These are phyloP conservation scores for Hippophae tibetana DNA, from an alignment of 306 rosid genomes.

Conservation along the genomic window DNA sequence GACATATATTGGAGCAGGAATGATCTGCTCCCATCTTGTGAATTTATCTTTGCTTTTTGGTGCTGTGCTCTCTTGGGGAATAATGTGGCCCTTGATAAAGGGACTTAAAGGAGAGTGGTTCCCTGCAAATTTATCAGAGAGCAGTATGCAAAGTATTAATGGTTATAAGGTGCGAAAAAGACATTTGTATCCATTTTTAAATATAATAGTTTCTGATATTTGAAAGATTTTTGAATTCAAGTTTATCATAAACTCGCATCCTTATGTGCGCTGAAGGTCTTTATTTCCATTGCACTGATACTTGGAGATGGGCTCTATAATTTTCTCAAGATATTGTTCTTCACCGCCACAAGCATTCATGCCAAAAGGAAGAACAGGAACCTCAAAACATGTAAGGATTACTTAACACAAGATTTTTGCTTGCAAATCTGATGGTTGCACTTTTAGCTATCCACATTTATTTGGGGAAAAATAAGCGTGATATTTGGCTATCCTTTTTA, in stretches of 20 bases:
- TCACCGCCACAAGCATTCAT: conserved; percentile 48
- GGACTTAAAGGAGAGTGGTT: conserved; percentile 92
- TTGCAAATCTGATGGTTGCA: too few species aligned
- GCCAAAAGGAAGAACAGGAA: conserved; percentile 37
- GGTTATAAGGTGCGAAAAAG: conserved; percentile 71
- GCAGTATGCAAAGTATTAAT: conserved; percentile 87
- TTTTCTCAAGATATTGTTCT: conserved; percentile 67
- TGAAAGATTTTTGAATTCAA: conserved; percentile 6
- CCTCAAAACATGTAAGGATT: conserved; percentile 43
- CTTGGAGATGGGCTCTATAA: conserved; percentile 97
- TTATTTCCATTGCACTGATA: conserved; percentile 77
- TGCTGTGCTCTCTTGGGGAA: conserved; percentile 90
- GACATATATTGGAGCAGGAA: conserved; percentile 98
- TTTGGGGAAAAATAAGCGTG: too few species aligned
- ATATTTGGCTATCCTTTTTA: not conserved
- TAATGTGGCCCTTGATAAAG: conserved; percentile 89
- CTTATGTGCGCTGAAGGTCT: conserved; percentile 49
- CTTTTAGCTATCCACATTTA: too few species aligned
- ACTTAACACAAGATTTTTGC: not conserved
- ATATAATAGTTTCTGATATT: not conserved
- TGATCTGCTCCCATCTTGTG: conserved; percentile 95
- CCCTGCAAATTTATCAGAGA: conserved; percentile 63
- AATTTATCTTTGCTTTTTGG: conserved; percentile 88
- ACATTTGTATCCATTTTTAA: conserved; percentile 3
- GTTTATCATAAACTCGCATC: conserved; percentile 8